These are phyloP conservation scores for Rehmannia glutinosa DNA, from an alignment of 257 asterid genomes.

Conservation along the genomic window DNA sequence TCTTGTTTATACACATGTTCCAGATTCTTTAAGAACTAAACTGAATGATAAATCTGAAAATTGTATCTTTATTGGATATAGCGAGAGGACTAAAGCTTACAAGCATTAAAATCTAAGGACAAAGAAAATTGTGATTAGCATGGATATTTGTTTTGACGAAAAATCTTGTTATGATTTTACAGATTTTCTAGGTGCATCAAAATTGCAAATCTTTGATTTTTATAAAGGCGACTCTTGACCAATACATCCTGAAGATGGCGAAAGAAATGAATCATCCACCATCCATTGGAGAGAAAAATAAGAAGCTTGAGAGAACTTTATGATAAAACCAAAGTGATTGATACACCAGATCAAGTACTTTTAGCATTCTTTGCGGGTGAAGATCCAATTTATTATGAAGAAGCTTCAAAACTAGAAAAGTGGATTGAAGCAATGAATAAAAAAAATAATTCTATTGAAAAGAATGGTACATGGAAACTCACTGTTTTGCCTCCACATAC, in stretches of 20 bases:
- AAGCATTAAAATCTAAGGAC: neutral
- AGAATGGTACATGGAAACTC: neutral
- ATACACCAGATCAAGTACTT: neutral
- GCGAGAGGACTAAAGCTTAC: neutral
- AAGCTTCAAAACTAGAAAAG: neutral
- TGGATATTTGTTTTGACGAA: neutral
- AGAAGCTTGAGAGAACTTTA: too few relatives aligned
- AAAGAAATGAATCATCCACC: too few relatives aligned
- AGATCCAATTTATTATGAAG: neutral
- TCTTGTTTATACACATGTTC: neutral
- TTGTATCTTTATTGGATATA: neutral
- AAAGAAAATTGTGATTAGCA: neutral
- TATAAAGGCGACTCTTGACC: too few relatives aligned
- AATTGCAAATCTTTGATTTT: neutral
- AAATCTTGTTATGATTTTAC: neutral
- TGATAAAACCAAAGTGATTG: neutral
- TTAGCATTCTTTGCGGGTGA: neutral
- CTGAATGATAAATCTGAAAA: too few relatives aligned
- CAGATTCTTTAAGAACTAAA: too few relatives aligned
- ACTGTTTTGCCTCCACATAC: neutral
- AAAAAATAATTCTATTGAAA: neutral
- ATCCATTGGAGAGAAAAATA: too few relatives aligned
- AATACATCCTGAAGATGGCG: too few relatives aligned
- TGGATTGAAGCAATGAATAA: neutral
- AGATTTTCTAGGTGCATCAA: neutral